These are phyloP conservation scores for Carpinus fangiana DNA, from an alignment of 306 rosid species.

Conservation along the genomic window DNA sequence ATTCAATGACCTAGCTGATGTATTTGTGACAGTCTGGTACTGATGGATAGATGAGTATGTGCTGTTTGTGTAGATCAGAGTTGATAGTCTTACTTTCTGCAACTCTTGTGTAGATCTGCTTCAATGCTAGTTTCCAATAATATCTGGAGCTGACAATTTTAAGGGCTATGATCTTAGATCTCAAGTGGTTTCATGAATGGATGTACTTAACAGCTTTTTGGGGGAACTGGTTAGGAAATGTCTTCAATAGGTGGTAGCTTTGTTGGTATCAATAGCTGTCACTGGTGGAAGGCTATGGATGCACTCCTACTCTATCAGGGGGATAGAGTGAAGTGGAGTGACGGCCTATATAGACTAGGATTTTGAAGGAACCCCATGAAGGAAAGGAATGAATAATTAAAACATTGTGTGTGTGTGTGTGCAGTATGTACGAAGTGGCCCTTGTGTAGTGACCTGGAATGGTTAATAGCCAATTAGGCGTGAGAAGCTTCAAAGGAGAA, in stretches of 20 bases:
- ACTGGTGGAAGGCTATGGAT: background rate
- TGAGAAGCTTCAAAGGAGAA: background rate
- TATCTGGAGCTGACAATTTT: background rate
- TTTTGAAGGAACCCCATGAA: background rate
- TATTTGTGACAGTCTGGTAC: conserved; percentile 8
- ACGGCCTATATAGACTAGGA: background rate
- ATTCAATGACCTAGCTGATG: background rate
- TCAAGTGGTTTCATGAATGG: background rate
- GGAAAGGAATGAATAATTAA: background rate
- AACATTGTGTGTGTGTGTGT: background rate
- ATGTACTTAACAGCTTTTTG: background rate
- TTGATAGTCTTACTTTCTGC: background rate
- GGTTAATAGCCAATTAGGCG: background rate
- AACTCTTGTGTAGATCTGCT: background rate
- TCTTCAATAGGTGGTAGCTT: background rate
- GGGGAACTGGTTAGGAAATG: background rate
- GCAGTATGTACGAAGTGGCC: background rate
- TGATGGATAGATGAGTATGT: background rate
- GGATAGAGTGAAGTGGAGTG: background rate
- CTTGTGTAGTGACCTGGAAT: background rate
- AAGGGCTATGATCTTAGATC: background rate
- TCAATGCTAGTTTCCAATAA: background rate
- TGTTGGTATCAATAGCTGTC: background rate
- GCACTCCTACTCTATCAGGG: background rate
- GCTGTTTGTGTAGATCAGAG: background rate